phyloP scores from a whole-genome alignment of 768 basidiomycete genomes.

The Boletus eberwhitei region DNA sequence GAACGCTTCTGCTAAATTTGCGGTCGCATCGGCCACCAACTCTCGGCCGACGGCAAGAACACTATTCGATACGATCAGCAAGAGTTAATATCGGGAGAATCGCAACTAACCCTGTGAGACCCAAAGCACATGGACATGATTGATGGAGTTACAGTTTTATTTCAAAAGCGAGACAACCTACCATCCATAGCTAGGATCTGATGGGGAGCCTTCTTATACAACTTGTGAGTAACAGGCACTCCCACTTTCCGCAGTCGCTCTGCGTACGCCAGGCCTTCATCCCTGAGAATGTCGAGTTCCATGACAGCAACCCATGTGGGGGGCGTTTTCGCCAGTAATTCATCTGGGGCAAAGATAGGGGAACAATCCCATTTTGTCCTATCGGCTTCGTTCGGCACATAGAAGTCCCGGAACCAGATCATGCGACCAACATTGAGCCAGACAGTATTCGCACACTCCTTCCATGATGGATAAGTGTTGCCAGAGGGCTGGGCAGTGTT shows the following conservation, averaged over 20 bases:
- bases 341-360: constrained; percentile 63
- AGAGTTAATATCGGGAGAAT: not conserved
- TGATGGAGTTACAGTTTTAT: not conserved
- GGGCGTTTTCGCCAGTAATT: constrained; percentile 49
- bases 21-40: constrained; percentile 37
- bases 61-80: constrained; percentile 25
- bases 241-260: constrained; percentile 53
- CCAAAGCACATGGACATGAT: not conserved
- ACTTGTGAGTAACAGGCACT: constrained; percentile 49
- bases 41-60: constrained; percentile 37
- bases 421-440: constrained; percentile 63
- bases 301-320: constrained; percentile 64
- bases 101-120: constrained; percentile 21
- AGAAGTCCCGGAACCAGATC: constrained; percentile 71
- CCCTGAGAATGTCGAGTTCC: constrained; percentile 66
- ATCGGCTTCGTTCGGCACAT: constrained; percentile 60
- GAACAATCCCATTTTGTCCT: constrained; percentile 68
- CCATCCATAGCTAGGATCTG: constrained; percentile 76
- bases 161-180: constrained; percentile 29
- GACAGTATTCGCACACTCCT: constrained; percentile 55
- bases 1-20: constrained; percentile 34
- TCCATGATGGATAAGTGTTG: constrained; percentile 48
- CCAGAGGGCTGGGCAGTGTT: constrained; percentile 55
- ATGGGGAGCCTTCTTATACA: constrained; percentile 67
- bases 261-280: constrained; percentile 65